phyloP scores from a whole-genome alignment of 371 early-diverging fungal genomes.

The Nematocida major region DNA sequence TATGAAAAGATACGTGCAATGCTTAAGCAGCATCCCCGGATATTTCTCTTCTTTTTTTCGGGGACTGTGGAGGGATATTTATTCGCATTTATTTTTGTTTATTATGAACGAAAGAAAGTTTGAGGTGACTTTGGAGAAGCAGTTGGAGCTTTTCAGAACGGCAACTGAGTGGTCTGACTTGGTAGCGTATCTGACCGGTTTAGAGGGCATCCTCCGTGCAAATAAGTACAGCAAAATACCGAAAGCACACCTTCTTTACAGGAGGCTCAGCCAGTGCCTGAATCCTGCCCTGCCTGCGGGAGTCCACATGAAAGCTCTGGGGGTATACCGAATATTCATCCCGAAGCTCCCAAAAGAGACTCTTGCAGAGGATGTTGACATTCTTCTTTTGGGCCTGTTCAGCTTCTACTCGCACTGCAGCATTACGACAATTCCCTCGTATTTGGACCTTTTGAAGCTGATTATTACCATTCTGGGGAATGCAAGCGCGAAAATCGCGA shows the following conservation, averaged over 20 bases:
- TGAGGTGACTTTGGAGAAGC: conserved; percentile 54
- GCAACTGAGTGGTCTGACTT: conserved; percentile 65
- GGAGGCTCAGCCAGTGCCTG: conserved; percentile 88
- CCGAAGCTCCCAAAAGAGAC: conserved; percentile 57
- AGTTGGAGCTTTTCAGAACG: conserved; percentile 63
- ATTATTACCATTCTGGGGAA: conserved; percentile 38
- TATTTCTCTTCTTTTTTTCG: neutral
- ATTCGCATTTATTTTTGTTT: neutral
- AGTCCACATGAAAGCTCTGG: conserved; percentile 87
- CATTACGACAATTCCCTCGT: conserved; percentile 47
- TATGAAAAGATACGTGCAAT: neutral
- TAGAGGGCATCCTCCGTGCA: conserved; percentile 54
- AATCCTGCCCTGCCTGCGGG: conserved; percentile 95
- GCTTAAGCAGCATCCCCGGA: neutral
- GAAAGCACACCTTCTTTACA: conserved; percentile 75
- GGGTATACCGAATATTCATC: conserved; percentile 79
- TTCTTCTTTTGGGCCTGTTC: conserved; percentile 59
- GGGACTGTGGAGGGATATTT: neutral
- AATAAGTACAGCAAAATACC: conserved; percentile 40
- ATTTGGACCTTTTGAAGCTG: conserved; percentile 55
- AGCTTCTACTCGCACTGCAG: conserved; percentile 50
- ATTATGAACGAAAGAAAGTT: conserved; percentile 54
- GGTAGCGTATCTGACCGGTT: conserved; percentile 54
- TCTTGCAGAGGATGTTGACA: conserved; percentile 39
- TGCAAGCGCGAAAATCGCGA: conserved; percentile 29